phyloP scores from a whole-genome alignment of 192 early-diverging fungal genomes.

The Coemansia sp. region DNA sequence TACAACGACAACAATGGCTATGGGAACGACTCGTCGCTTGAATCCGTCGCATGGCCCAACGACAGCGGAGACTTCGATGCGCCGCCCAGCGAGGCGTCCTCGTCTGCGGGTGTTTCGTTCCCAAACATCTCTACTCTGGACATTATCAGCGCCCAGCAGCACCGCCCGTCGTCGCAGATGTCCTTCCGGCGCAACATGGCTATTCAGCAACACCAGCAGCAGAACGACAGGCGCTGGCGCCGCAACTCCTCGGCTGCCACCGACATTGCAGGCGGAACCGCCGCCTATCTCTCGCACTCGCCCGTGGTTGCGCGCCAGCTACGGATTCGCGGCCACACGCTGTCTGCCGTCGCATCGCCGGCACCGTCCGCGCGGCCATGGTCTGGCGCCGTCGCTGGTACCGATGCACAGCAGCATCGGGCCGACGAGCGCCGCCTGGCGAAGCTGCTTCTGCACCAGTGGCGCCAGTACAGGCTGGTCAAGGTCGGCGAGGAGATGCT shows the following conservation, averaged over 20 bases:
- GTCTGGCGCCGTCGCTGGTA: too few relatives aligned
- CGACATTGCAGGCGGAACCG: slow-evolving; percentile 2
- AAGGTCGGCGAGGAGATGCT: slow-evolving; percentile 68
- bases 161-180: slow-evolving; percentile 19
- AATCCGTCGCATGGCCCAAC: background rate
- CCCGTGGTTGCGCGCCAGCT: slow-evolving; percentile 4
- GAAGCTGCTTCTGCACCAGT: slow-evolving; percentile 21
- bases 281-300: background rate
- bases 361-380: background rate
- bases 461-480: slow-evolving; percentile 58
- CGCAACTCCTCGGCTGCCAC: slow-evolving; percentile 34
- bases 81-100: background rate
- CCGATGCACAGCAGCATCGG: background rate
- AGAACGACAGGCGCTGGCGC: background rate
- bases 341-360: slow-evolving; percentile 5
- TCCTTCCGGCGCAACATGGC: slow-evolving; percentile 22
- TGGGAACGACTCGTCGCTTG: background rate
- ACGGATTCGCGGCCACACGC: slow-evolving; percentile 33
- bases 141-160: background rate
- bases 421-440: slow-evolving; percentile 24
- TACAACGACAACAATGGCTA: background rate
- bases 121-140: background rate
- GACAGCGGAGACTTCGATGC: background rate
- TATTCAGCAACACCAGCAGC: background rate
- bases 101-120: background rate